Percentiles rank a stretch among this genome's conserved stretches.
Evolutionary conservation across 2,329 filamentous ascomycete species (phyloP).

Genomic region (Cytospora chrysosperma): DNA sequence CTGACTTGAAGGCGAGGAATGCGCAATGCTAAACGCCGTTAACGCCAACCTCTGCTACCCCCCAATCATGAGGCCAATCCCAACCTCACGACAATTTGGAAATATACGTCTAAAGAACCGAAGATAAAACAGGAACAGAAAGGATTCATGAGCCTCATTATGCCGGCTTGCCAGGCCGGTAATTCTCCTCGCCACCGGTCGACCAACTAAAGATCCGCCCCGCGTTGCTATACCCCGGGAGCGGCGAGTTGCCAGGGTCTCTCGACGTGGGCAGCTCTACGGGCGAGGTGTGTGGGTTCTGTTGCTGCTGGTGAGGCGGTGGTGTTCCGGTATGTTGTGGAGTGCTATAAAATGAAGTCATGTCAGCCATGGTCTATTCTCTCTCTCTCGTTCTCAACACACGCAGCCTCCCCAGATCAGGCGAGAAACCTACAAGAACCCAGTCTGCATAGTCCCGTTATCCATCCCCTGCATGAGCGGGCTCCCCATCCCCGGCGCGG

Average conservation of each 20-base stretch:
- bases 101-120: not conserved
- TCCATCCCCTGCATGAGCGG: constrained; percentile 15
- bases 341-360: constrained; percentile 13
- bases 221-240: constrained; percentile 34
- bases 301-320: constrained; percentile 11
- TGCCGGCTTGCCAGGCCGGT: constrained; percentile 21
- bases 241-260: constrained; percentile 34
- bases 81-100: not conserved
- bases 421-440: constrained; percentile 32
- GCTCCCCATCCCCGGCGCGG: not conserved
- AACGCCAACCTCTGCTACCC: not conserved
- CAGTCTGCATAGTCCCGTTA: constrained; percentile 15
- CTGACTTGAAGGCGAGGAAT: not conserved
- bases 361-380: not conserved
- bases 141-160: not conserved
- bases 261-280: constrained; percentile 38
- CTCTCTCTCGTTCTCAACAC: too few relatives aligned
- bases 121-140: not conserved
- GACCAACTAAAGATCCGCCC: constrained; percentile 34
- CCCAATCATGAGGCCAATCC: not conserved
- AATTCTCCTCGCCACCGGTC: constrained; percentile 19
- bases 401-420: too few relatives aligned
- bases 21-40: not conserved
- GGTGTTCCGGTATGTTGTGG: constrained; percentile 12
- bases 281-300: constrained; percentile 21